Evolutionary conservation across 345 rosid genomes (phyloP), one percentile per base, ranked within the genome.

Genomic region (Moricandia moricandioides): DNA sequence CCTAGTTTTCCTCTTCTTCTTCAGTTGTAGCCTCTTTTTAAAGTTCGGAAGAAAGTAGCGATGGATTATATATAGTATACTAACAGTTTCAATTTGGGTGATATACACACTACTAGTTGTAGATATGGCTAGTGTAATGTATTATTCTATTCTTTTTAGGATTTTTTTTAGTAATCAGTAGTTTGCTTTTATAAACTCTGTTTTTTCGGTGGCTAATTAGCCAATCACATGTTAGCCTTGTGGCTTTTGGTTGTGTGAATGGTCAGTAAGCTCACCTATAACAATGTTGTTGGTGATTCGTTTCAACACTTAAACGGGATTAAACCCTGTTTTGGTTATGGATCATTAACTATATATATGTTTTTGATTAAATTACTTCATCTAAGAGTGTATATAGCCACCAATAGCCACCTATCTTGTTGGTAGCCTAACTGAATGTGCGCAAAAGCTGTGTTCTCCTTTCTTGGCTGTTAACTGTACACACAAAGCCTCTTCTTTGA

Each of bases 221-320:
- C 85, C 85, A 78, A 13, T 84, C 83, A 56, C 84, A 76, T 76
- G 43, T 70, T 66, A 58, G 81, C 73, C 45, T 4, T 55, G 30
- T 4, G 63, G 84, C 78, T 57, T 27, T 10, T 74, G 45, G 49
- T 78, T 82, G 69, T 85, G 85, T 84, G 86, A 85, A 80, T 83
- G 87, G 88, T 85, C 87, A 82, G 88, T 87, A 68, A 81, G 84
- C 83, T 47, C 83, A 82, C 86, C 88, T 4, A 84, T 34, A 85
- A 7, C 60, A 81, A 17, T 52, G 8, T 47, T 21, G 56, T 4
- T 73, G 62, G 56, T 80, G 52, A 49, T 76, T 83, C 66, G 11
- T 67, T 72, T 61, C 34, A 40, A 62, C 8, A 13, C 80, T 69
- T 71, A 67, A 72, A 49, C 62, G 21, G 59, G 59, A 47, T 47